These are phyloP conservation scores for Globisporangium radiosum DNA, from an alignment of 352 stramenopile genomes.

Conservation along the genomic window DNA sequence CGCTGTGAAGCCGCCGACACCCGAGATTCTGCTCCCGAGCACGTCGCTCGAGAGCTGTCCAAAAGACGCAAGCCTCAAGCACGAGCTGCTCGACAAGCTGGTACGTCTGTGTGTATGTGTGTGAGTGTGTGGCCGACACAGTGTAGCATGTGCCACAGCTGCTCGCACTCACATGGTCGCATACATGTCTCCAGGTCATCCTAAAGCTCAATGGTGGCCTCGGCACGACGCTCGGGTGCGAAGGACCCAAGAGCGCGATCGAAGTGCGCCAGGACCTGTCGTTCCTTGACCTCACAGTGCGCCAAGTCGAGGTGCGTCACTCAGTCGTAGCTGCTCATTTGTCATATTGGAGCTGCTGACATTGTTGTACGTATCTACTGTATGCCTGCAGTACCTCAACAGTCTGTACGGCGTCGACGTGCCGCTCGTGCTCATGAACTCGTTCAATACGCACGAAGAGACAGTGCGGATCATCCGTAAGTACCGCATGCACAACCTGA, in stretches of 20 bases:
- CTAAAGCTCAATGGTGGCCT: constrained; percentile 99
- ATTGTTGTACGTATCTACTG: neutral
- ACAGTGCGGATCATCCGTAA: constrained; percentile 96
- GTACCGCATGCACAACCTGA: constrained; percentile 95
- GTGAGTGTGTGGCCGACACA: no score
- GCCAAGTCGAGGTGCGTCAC: constrained; percentile 90
- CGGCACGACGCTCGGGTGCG: constrained; percentile 96
- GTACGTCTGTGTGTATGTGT: constrained; percentile 21
- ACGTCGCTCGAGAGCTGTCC: constrained; percentile 83
- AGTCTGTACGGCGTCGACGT: constrained; percentile 93
- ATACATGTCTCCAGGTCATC: constrained; percentile 59
- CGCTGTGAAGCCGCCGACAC: constrained; percentile 66
- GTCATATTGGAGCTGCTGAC: neutral
- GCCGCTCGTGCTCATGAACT: constrained; percentile 99
- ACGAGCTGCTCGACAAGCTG: constrained; percentile 94
- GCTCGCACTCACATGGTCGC: no score
- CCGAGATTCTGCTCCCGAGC: constrained; percentile 63
- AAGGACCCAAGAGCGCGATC: constrained; percentile 91
- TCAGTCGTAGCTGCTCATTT: neutral
- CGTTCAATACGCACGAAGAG: constrained; percentile 98
- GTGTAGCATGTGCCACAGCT: neutral
- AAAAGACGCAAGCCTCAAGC: constrained; percentile 89
- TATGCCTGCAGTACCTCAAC: constrained; percentile 70
- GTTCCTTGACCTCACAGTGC: constrained; percentile 98
- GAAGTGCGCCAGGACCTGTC: constrained; percentile 91